phyloP scores from a whole-genome alignment of 2,329 filamentous ascomycete species.

The Sclerotinia spermophila region DNA sequence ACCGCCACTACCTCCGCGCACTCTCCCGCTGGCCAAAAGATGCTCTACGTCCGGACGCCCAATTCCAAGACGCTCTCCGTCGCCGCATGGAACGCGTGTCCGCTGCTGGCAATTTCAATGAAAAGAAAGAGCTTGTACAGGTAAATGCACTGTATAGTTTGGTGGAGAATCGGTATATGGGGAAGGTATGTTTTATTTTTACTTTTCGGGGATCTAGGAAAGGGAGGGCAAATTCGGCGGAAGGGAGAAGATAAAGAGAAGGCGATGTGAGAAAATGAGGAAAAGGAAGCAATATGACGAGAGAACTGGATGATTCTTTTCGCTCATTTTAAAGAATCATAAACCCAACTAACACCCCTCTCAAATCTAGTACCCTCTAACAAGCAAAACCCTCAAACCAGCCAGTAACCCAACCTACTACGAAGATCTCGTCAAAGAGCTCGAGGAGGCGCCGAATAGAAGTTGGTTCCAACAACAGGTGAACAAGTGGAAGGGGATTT shows the following conservation, averaged over 20 bases:
- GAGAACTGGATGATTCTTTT: no score
- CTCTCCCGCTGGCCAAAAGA: slow-evolving; percentile 62
- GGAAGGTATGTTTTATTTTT: slow-evolving; percentile 42
- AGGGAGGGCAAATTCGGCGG: background rate
- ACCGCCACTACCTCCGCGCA: slow-evolving; percentile 48
- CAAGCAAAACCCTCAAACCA: slow-evolving; percentile 52
- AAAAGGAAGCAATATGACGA: no score
- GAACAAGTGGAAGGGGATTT: slow-evolving; percentile 56
- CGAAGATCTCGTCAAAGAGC: slow-evolving; percentile 55
- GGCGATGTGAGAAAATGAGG: background rate
- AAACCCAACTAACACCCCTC: background rate
- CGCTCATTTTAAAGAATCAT: no score
- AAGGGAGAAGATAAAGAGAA: background rate
- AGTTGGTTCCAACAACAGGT: slow-evolving; percentile 50
- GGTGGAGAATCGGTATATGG: slow-evolving; percentile 56
- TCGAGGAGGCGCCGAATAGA: slow-evolving; percentile 59
- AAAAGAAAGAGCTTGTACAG: slow-evolving; percentile 52
- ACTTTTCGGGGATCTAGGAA: background rate
- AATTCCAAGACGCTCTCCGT: slow-evolving; percentile 55
- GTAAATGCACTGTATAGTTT: slow-evolving; percentile 58
- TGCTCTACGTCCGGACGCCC: slow-evolving; percentile 57
- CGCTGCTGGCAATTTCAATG: slow-evolving; percentile 33
- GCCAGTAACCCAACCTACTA: slow-evolving; percentile 64
- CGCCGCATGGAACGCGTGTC: slow-evolving; percentile 42
- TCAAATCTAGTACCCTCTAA: slow-evolving; percentile 44